Base-by-base conservation (phyloP, 2,329 filamentous ascomycete species). In the Xylariaceae sp. region DNA sequence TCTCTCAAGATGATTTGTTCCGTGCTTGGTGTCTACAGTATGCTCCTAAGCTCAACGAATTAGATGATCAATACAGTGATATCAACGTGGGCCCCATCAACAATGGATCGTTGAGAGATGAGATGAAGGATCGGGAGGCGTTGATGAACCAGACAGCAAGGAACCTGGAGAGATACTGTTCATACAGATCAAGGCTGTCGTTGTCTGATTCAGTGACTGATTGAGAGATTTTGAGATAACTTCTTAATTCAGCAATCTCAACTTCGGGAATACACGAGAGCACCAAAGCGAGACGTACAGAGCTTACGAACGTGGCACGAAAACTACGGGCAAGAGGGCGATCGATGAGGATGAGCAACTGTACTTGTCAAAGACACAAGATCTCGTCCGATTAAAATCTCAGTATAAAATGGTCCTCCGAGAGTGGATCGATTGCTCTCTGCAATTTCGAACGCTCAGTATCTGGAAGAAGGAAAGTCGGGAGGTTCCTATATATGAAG, bases 91-190 rank as follows among this genome's bases (percentile, higher is more conserved):
- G 45, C 1, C 60, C 64, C 28, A 34, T 60, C 3, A 56, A 68
- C 14, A 70, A 69, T 28, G 66, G 66, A 1, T 59, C 60, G 0
- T 56, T 69, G 6, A 47, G 67, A 18, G 54, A 59, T 3, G 64
- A 68, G 10, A 40, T 54, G 3, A 31, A 59, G 28, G 62, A 63
- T 2, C 59, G 67, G 0, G 43, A 14, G 1, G 41, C 45, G 1
- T 31, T 66, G 1, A 10, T 65, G 1, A 44, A 56, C 3, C 18
- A 55, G 5, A 45, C 66, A n/a, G 6, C 44, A 1, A 34, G 53
- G 6, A 56, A 55, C 5, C 13, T 68, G 2, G 28, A 47, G 1
- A 48, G 45, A 47, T 70, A 69, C 28, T 66, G 67, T 66, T 31
- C 28, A 60, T 41, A 5, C 31, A 31, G 16, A 39, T 4, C 31